phyloP scores from a whole-genome alignment of 495 filamentous ascomycete species.

The Neurospora sp. region DNA sequence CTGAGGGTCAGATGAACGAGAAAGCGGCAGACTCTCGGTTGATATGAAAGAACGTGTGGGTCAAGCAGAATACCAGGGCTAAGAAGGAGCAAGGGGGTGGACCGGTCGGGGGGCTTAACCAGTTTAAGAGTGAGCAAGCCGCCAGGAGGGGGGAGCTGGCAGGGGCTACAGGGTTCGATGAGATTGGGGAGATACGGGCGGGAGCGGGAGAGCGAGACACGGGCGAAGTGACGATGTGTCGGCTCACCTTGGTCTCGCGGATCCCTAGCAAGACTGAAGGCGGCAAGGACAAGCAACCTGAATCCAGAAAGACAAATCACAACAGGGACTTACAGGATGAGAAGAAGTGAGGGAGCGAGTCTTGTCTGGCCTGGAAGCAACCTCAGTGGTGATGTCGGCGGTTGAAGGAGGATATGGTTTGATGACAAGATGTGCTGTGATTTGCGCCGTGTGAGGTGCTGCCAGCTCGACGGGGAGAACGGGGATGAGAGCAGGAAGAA shows the following conservation, averaged over 20 bases:
- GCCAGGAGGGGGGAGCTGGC: neutral
- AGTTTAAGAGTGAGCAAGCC: constrained; percentile 21
- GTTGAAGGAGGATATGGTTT: neutral
- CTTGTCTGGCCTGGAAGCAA: neutral
- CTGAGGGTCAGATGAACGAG: constrained; percentile 28
- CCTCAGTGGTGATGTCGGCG: neutral
- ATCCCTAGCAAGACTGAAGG: constrained; percentile 2
- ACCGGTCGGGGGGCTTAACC: constrained; percentile 17
- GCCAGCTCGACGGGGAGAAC: neutral
- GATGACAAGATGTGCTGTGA: constrained; percentile 1
- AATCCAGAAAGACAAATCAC: constrained; percentile 6
- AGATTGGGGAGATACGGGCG: neutral
- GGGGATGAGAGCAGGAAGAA: neutral
- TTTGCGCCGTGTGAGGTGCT: neutral
- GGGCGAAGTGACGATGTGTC: constrained; percentile 6
- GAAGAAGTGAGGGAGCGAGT: constrained; percentile 7
- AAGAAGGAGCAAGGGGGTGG: constrained; percentile 12
- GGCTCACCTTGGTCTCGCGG: constrained; percentile 5
- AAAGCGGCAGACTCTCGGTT: constrained; percentile 6
- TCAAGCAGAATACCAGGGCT: constrained; percentile 12
- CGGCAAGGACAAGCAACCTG: neutral
- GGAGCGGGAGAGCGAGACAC: constrained; percentile 14
- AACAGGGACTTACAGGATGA: constrained; percentile 1
- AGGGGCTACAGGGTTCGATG: neutral
- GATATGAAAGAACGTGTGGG: constrained; percentile 25